phyloP scores from a whole-genome alignment of 306 rosid genomes.

The Carpinus fangiana region DNA sequence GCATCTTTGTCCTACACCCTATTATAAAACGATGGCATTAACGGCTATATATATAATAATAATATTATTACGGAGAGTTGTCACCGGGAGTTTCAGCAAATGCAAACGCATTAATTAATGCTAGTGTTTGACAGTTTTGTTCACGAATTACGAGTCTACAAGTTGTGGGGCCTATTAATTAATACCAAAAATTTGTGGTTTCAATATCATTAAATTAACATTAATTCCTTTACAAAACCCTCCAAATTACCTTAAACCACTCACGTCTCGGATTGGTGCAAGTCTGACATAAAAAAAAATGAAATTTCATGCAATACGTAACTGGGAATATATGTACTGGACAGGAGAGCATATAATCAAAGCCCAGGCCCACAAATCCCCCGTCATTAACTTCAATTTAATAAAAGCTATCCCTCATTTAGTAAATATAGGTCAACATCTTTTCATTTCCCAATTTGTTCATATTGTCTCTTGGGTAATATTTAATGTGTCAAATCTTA shows the following conservation, averaged over 20 bases:
- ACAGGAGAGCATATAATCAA: not conserved
- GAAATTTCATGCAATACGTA: not conserved
- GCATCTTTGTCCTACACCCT: not conserved
- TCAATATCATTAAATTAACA: too few species aligned
- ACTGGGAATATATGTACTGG: not conserved
- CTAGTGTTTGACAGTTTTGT: not conserved
- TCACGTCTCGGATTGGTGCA: not conserved
- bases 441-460: not conserved
- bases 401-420: not conserved
- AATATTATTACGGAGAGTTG: not conserved
- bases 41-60: not conserved
- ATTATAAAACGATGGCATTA: not conserved
- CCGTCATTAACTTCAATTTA: not conserved
- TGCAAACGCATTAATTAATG: not conserved
- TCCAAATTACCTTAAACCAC: too few species aligned
- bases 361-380: not conserved
- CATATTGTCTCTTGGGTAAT: not conserved
- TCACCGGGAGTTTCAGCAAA: not conserved
- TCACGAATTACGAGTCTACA: too few species aligned
- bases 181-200: too few species aligned
- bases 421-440: not conserved
- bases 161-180: not conserved
- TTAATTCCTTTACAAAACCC: too few species aligned
- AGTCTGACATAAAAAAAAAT: not conserved
- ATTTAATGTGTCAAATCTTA: not conserved